Conservation (phyloP, 225 moss, liverwort and hornwort species). For the Climacium dendroides region DNA sequence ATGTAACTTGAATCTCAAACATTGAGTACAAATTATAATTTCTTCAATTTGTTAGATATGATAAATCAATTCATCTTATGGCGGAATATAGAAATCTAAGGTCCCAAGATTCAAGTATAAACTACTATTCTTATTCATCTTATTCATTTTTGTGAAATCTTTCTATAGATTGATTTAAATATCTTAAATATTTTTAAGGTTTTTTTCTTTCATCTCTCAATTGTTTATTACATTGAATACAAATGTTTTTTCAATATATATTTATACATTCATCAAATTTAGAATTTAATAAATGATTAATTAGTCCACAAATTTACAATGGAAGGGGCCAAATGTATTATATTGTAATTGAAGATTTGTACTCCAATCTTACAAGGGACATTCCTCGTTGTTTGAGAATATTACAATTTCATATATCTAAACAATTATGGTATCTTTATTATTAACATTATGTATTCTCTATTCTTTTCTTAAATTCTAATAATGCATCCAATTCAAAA, state of each 20-base stretch:
- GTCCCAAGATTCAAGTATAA: not conserved
- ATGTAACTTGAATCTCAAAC: not conserved
- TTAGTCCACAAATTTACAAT: not conserved
- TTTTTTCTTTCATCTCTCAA: not conserved
- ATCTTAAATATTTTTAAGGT: too few relatives aligned
- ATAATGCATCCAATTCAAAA: too few relatives aligned
- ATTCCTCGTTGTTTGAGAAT: too few relatives aligned
- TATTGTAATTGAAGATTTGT: not conserved
- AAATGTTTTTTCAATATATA: not conserved
- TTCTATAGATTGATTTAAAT: not conserved
- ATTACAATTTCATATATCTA: too few relatives aligned
- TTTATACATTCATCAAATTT: not conserved
- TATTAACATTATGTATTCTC: too few relatives aligned
- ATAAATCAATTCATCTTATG: not conserved
- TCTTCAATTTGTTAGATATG: too few relatives aligned
- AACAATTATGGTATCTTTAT: too few relatives aligned
- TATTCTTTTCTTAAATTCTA: too few relatives aligned
- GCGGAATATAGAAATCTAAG: not conserved
- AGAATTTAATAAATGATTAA: too few relatives aligned
- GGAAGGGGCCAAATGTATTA: not conserved
- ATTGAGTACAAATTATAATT: accelerated
- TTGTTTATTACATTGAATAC: not conserved
- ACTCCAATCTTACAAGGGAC: too few relatives aligned
- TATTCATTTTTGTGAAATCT: not conserved
- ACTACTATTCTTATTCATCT: not conserved